phyloP scores from a whole-genome alignment of 1,139 yeast species.

The Scheffersomyces cryptocercus region DNA sequence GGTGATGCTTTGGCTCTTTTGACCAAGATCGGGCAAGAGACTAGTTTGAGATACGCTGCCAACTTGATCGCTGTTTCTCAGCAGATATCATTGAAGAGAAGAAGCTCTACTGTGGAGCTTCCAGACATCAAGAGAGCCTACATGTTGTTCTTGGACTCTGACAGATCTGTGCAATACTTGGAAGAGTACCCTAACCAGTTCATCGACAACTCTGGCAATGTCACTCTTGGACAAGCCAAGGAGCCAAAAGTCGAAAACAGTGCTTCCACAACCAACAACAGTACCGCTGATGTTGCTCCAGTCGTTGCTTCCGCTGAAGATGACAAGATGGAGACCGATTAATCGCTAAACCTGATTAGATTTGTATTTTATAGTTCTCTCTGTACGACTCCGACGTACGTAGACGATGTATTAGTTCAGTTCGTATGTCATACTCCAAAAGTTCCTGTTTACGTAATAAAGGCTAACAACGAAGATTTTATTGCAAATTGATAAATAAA shows the following conservation, averaged over 20 bases:
- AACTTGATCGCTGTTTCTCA: conserved; percentile 88
- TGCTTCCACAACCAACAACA: background rate
- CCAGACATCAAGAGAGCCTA: conserved; percentile 88
- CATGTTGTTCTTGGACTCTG: conserved; percentile 82
- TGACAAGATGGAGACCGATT: conserved; percentile 55
- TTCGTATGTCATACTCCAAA: too few relatives aligned
- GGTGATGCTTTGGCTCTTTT: conserved; percentile 85
- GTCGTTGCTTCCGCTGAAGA: conserved; percentile 12
- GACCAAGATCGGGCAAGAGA: conserved; percentile 90
- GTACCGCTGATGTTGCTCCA: conserved; percentile 10
- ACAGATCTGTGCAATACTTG: conserved; percentile 79
- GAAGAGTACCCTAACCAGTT: conserved; percentile 68
- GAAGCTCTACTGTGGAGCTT: conserved; percentile 69
- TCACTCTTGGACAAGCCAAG: conserved; percentile 43
- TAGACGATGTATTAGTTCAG: too few relatives aligned
- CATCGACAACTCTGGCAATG: conserved; percentile 72
- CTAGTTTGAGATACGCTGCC: conserved; percentile 89
- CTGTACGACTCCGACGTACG: too few relatives aligned
- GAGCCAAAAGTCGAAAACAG: conserved; percentile 8
- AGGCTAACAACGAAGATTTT: too few relatives aligned
- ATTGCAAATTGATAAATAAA: too few relatives aligned
- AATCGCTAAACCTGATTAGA: conserved; percentile 1
- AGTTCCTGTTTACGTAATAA: too few relatives aligned
- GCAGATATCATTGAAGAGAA: conserved; percentile 80
- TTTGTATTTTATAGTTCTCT: too few relatives aligned